Evolutionary conservation across 2,329 filamentous ascomycete species (phyloP).

Genomic region (Zymoseptoria tritici): DNA sequence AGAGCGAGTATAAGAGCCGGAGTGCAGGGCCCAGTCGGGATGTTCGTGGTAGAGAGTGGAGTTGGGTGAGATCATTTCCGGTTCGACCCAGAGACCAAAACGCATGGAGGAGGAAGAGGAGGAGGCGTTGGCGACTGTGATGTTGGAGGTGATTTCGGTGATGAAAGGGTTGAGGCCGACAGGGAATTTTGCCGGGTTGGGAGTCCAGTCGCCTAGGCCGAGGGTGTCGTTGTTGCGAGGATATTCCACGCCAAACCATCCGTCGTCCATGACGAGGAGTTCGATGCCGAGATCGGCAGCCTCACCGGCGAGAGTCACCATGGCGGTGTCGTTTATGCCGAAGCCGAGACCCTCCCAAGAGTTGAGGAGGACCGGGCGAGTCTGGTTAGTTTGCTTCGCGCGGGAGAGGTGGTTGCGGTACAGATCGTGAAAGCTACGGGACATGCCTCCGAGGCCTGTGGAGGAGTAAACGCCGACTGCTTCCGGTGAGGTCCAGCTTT

Average conservation of each 20-base stretch:
- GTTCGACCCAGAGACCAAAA: slow-evolving; percentile 62
- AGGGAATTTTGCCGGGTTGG: slow-evolving; percentile 53
- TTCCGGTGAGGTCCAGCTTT: slow-evolving; percentile 54
- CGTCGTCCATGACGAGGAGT: slow-evolving; percentile 59
- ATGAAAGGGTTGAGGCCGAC: slow-evolving; percentile 49
- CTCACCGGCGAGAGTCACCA: slow-evolving; percentile 49
- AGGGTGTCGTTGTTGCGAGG: slow-evolving; percentile 51
- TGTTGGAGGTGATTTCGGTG: slow-evolving; percentile 42
- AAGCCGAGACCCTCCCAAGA: slow-evolving; percentile 60
- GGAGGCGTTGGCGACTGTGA: slow-evolving; percentile 42
- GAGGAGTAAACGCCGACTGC: slow-evolving; percentile 56
- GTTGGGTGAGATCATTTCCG: slow-evolving; percentile 60
- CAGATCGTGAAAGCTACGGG: slow-evolving; percentile 53
- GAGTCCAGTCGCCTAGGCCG: slow-evolving; percentile 57
- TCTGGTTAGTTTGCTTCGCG: slow-evolving; percentile 47
- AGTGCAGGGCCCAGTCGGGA: slow-evolving; percentile 57
- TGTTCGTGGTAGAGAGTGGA: slow-evolving; percentile 55
- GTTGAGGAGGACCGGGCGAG: slow-evolving; percentile 53
- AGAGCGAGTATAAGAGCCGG: slow-evolving; percentile 50
- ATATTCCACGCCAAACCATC: slow-evolving; percentile 59
- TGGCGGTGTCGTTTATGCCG: slow-evolving; percentile 49
- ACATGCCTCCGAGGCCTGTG: slow-evolving; percentile 54
- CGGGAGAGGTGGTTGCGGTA: slow-evolving; percentile 56
- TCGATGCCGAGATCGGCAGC: slow-evolving; percentile 53
- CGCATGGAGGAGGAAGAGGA: slow-evolving; percentile 43